Base-by-base conservation (phyloP, 2,329 filamentous ascomycete genomes). In the Pyricularia sp. region DNA sequence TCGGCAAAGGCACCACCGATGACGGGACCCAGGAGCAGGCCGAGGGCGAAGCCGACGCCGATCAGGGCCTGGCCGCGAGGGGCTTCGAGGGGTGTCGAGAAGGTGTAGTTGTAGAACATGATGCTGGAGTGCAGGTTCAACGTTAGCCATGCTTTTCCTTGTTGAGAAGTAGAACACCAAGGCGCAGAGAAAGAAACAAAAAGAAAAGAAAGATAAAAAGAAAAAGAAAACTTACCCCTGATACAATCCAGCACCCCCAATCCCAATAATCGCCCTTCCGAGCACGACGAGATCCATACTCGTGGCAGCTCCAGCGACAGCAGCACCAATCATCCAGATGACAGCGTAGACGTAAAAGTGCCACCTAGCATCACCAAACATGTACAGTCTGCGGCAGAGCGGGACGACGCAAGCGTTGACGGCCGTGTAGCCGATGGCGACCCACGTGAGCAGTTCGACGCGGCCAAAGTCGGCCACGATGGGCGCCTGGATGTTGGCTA, bases 401-500 rank as follows among this genome's bases (percentile, higher is more conserved):
- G 33, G 65, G 3, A 28, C 33, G 3, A 66, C 26, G 11, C 65
- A 66, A 10, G 23, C 36, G n/a, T 55, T 55, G 65, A 66, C 65
- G 65, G 65, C 28, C 14, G 64, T 33, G 64, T 65, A 80, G 9
- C 75, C 76, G 14, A 80, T 72, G 30, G 74, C 75, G n/a, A 81
- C 74, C 80, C 79, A 81, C 4, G 78, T 76, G 6, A 81, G 73
- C 1, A 80, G 73, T 50, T 79, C 75, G 55, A 81, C 76, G 12
- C 77, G 72, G 5, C 77, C 76, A 64, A 80, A 79, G 26, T 83
- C 84, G 68, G 83, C 78, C 74, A 89, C 88, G 66, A 89, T 82
- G 3, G 84, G 85, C 10, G 78, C 78, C 74, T 88, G 88, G 65
- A 86, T 83, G 71, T 87, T 84, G 9, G 85, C 82, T 23, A 83